phyloP scores from a whole-genome alignment of 1,284 basidiomycete species.

The Tilletia caries region DNA sequence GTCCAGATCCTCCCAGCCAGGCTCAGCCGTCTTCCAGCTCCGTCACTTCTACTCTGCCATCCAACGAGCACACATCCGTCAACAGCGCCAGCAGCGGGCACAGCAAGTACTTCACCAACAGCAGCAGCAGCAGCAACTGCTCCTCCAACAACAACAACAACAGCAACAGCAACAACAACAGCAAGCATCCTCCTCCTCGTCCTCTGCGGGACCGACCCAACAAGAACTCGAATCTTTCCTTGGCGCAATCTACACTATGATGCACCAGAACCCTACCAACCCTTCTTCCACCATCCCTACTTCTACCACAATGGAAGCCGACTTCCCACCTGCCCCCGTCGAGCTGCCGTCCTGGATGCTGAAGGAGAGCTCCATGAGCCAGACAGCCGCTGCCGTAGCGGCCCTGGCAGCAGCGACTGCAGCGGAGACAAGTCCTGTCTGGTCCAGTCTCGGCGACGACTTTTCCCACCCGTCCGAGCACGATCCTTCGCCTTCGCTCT shows the following conservation, averaged over 20 bases:
- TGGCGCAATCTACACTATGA: background rate
- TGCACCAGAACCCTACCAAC: background rate
- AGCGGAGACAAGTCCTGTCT: conserved; percentile 12
- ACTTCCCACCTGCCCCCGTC: conserved; percentile 13
- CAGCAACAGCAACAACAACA: background rate
- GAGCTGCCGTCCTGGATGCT: conserved; percentile 13
- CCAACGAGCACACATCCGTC: background rate
- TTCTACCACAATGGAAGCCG: conserved; percentile 1
- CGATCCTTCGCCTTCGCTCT: conserved; percentile 44
- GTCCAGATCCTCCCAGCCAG: background rate
- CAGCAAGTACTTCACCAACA: background rate
- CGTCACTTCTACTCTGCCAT: conserved; percentile 12
- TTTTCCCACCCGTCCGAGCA: conserved; percentile 8
- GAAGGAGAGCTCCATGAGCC: background rate
- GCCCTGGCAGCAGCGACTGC: background rate
- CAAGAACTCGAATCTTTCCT: conserved; percentile 12
- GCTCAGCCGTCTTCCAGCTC: conserved; percentile 8
- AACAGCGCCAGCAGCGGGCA: background rate
- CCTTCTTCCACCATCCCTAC: background rate
- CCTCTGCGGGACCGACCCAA: conserved; percentile 4
- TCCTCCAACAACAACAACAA: background rate
- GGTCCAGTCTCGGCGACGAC: background rate
- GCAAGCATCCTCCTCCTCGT: background rate
- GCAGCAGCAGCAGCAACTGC: background rate
- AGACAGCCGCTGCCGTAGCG: background rate